Base-by-base conservation (phyloP, 176 grass and related monocot species). In the Oryza nivara region DNA sequence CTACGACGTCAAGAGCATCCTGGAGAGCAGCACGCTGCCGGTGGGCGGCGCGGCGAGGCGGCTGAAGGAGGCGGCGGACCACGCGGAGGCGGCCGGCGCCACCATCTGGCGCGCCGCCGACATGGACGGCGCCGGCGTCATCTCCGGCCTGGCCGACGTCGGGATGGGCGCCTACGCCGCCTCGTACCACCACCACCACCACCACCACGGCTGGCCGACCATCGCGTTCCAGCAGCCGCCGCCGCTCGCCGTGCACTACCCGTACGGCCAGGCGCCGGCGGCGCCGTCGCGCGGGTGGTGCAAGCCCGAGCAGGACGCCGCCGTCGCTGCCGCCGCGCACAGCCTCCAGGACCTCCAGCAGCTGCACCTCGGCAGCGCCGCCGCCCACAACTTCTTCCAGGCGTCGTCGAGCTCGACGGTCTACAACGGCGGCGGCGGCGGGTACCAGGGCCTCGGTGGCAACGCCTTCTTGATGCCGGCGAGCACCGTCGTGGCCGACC, bases 1-100 rank as follows among this genome's bases (percentile, higher is more conserved):
- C 72, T 94, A 94, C 86, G 89, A 94, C 76, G 89, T 89, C 3
- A 83, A 94, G 80, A 84, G 86, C 92, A 94, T 94, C 71, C 82
- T 91, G 40, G 77, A 88, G 68, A 91, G 92, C 83, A 83, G 86
- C 68, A 87, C 81, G 36, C 86, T 88, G 17, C 88, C 88, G 1
- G 70, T 85, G 0, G 92, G 92, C 30, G 79, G 90, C 49, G 83
- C 85, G 2, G 88, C 88, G 0, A 82, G 85, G 77, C 84, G 84
- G 47, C 85, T 83, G 15, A 91, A 91, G 85, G 89, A 91, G 54
- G 65, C 76, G 54, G 81, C 78, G 4, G 89, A 91, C 19, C 81
- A 88, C 44, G 14, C 73, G 7, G 89, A 87, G 65, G 71, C 51
- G 65, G 71, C 51, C 14, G 81, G 85, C 63, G 68, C 84, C n/a